These are phyloP conservation scores for Jaapia argillacea DNA, from an alignment of 768 basidiomycete genomes.

Conservation along the genomic window DNA sequence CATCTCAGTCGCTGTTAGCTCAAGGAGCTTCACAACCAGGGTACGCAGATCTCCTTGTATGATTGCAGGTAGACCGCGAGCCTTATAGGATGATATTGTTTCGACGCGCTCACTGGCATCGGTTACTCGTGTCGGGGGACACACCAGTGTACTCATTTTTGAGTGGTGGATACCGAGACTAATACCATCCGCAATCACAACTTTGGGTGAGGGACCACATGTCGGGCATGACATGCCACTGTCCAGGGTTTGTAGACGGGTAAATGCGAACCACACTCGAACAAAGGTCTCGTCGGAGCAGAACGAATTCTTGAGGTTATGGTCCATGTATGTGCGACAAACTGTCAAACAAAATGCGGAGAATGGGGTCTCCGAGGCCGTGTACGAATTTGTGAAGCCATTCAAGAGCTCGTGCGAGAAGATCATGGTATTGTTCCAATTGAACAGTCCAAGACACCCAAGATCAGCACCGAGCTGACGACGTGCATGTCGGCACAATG, in stretches of 20 bases:
- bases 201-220: conserved; percentile 7
- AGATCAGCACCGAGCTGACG: conserved; percentile 9
- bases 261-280: conserved; percentile 10
- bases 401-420: conserved; percentile 13
- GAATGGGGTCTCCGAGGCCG: conserved; percentile 11
- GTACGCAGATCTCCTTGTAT: background rate
- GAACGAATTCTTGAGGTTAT: background rate
- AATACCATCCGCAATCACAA: conserved; percentile 10
- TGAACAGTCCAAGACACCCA: conserved; percentile 6
- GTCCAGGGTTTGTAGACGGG: conserved; percentile 7
- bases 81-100: background rate
- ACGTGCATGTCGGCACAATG: background rate
- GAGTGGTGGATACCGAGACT: conserved; percentile 1
- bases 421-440: conserved; percentile 9
- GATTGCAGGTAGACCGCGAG: background rate
- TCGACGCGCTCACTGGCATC: background rate
- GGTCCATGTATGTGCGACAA: conserved; percentile 6
- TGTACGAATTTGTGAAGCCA: conserved; percentile 8
- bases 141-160: background rate
- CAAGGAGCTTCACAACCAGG: background rate
- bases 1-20: background rate
- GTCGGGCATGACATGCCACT: conserved; percentile 6
- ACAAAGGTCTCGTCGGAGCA: conserved; percentile 9
- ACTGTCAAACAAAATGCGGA: conserved; percentile 6
- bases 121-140: background rate